Evolutionary conservation across 78 protist genomes (phyloP), one percentile per base, ranked within the genome.

Genomic region (Cyanophora paradoxa): DNA sequence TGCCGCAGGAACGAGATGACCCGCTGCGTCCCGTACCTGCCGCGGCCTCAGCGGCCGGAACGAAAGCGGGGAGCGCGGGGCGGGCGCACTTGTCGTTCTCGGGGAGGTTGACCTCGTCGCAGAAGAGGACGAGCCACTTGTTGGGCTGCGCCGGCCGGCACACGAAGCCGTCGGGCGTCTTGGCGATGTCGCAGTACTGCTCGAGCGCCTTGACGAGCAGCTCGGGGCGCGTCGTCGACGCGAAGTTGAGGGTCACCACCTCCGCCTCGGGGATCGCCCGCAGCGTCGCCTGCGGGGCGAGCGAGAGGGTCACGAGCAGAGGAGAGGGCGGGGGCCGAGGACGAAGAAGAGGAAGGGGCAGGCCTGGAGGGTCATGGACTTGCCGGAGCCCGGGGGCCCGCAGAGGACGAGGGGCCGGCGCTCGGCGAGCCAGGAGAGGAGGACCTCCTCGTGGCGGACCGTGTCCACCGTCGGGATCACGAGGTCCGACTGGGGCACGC

Each of bases 311-410:
- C n/a, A n/a, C n/a, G n/a, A n/a, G n/a, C n/a, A n/a, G n/a, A n/a
- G n/a, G n/a, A n/a, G n/a, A n/a, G n/a, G n/a, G n/a, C n/a, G n/a
- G n/a, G n/a, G n/a, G n/a, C n/a, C n/a, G n/a, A n/a, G n/a, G n/a
- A n/a, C n/a, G n/a, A n/a, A n/a, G n/a, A n/a, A n/a, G n/a, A n/a
- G n/a, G n/a, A n/a, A n/a, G n/a, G n/a, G n/a, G 19, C 92, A 82
- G 37, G 84, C 44, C 19, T 85, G 52, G 40, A 94, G 86, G 19
- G 97, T 90, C 99, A 96, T 96, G 24, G 98, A 90, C 83, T 96
- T 94, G 26, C 97, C 99, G 4, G 85, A 66, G 14, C 97, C 99
- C 14, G 99, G 97, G 13, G 98, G 98, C 10, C 99, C 99, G 62
- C 98, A 94, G 10, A 97, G 84, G 26, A 97, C 30, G 52, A 94